Conservation (phyloP, 139 green algal species). For the Chlorella sp. region DNA sequence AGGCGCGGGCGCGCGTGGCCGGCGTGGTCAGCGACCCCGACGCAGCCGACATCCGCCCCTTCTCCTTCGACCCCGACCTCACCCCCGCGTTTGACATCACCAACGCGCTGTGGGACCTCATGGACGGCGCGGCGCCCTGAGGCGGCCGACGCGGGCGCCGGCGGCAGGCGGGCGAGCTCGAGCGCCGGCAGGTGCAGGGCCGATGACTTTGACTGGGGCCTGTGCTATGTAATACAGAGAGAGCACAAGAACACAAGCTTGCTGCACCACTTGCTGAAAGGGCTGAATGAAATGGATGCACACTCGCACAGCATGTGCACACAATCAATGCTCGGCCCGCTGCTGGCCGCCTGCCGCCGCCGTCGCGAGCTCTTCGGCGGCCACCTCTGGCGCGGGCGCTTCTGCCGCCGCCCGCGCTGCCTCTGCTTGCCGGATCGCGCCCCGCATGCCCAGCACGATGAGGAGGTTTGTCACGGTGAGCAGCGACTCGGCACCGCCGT, state of each 20-base stretch:
- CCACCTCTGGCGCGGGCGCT: neutral
- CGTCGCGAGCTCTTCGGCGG: neutral
- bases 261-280: neutral
- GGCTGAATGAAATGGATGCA: neutral
- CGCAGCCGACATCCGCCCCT: constrained; percentile 15
- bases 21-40: constrained; percentile 43
- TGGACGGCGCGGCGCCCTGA: constrained; percentile 13
- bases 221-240: no score
- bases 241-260: no score
- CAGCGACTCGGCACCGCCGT: constrained; percentile 92
- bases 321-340: neutral
- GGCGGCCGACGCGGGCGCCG: no score
- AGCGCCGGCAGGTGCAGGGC: no score
- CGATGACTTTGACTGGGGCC: no score
- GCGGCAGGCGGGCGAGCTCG: no score
- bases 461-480: constrained; percentile 97
- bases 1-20: constrained; percentile 35
- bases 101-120: constrained; percentile 40
- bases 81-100: constrained; percentile 17
- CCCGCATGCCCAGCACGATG: constrained; percentile 70
- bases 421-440: constrained; percentile 50
- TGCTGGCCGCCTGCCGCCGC: neutral
- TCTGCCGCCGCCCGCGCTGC: constrained; percentile 1
- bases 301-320: neutral
- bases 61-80: constrained; percentile 31